These are phyloP conservation scores for Penicillium sp. DNA, from an alignment of 2,329 filamentous ascomycete species.

Conservation along the genomic window DNA sequence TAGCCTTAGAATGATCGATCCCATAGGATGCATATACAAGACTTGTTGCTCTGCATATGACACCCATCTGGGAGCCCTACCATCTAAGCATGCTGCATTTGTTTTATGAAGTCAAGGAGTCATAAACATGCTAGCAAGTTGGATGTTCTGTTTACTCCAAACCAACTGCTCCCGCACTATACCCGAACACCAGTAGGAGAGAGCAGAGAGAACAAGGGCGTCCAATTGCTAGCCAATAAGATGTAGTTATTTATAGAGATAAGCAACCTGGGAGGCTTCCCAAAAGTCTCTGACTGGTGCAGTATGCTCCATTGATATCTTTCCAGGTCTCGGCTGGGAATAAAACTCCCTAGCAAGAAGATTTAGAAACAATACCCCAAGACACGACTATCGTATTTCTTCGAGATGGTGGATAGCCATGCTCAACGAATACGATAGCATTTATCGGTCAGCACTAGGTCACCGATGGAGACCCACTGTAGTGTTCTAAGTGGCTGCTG, in stretches of 20 bases:
- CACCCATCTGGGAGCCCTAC: background rate
- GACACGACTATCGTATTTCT: background rate
- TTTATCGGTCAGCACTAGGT: background rate
- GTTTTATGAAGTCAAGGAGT: background rate
- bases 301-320: background rate
- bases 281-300: background rate
- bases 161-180: background rate
- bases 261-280: background rate
- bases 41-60: background rate
- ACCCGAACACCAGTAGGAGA: background rate
- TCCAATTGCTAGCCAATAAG: background rate
- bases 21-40: background rate
- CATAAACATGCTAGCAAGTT: background rate
- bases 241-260: background rate
- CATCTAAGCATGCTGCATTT: background rate
- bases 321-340: background rate
- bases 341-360: background rate
- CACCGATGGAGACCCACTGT: background rate
- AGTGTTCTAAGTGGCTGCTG: conserved; percentile 6
- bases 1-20: background rate
- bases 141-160: background rate
- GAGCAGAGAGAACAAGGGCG: background rate
- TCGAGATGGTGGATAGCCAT: background rate
- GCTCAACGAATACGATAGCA: background rate
- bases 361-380: background rate